Conservation (phyloP, 345 rosid genomes). For the Arabidopsis suecica region DNA sequence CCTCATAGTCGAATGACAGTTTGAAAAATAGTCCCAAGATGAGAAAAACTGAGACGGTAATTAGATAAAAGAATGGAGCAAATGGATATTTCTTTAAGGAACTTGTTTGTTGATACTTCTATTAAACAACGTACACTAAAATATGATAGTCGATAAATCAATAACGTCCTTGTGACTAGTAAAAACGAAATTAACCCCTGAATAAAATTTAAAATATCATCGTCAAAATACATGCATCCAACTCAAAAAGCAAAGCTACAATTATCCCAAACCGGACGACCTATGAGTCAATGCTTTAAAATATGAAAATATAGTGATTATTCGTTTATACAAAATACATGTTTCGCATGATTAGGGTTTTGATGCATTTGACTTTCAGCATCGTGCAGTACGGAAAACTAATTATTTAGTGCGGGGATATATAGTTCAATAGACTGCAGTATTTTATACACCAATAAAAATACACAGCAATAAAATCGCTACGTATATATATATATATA, state of each 20-base stretch:
- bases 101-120: background rate
- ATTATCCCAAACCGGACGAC: background rate
- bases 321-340: background rate
- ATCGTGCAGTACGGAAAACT: background rate
- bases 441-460: too few species aligned
- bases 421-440: too few species aligned
- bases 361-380: background rate
- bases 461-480: too few species aligned
- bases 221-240: slow-evolving; percentile 8
- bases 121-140: background rate
- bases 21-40: background rate
- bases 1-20: background rate
- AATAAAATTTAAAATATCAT: background rate
- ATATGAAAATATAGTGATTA: background rate
- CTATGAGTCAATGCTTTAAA: background rate
- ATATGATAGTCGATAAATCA: background rate
- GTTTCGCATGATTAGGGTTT: slow-evolving; percentile 8
- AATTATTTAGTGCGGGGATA: background rate
- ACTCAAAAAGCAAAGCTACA: background rate
- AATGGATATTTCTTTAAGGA: background rate
- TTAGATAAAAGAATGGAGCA: background rate
- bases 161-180: background rate
- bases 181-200: background rate
- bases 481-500: too few species aligned
- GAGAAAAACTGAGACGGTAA: background rate